Evolutionary conservation across 108 stramenopile species (phyloP).

Genomic region (Chaetoceros tenuissimus): DNA sequence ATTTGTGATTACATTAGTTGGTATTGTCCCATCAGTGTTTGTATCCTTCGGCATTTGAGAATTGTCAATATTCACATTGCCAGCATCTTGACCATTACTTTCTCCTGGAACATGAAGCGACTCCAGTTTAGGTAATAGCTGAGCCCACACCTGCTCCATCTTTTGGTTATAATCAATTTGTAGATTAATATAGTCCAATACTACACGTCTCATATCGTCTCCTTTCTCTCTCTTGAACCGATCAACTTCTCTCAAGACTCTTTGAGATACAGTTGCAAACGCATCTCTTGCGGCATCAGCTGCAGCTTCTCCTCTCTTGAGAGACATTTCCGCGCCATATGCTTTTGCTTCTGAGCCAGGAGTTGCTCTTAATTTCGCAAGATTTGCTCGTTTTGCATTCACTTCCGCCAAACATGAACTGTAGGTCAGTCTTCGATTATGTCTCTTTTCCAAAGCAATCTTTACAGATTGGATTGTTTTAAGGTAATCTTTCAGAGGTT

Average conservation of each 20-base stretch:
- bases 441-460: slow-evolving; percentile 78
- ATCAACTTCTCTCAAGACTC: slow-evolving; percentile 92
- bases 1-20: not conserved
- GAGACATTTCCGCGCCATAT: slow-evolving; percentile 71
- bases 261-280: slow-evolving; percentile 77
- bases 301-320: slow-evolving; percentile 65
- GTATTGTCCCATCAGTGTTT: not conserved
- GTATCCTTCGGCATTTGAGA: not conserved
- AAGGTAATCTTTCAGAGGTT: slow-evolving; percentile 91
- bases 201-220: slow-evolving; percentile 88
- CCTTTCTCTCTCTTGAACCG: slow-evolving; percentile 95
- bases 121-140: slow-evolving; percentile 83
- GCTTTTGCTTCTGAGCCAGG: slow-evolving; percentile 83
- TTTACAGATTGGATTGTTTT: slow-evolving; percentile 92
- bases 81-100: not conserved
- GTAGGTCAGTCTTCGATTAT: slow-evolving; percentile 84
- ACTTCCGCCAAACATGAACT: slow-evolving; percentile 68
- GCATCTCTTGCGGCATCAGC: slow-evolving; percentile 70
- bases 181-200: slow-evolving; percentile 86
- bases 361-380: slow-evolving; percentile 56
- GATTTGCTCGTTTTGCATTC: slow-evolving; percentile 44
- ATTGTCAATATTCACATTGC: not conserved
- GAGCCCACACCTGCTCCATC: slow-evolving; percentile 91
- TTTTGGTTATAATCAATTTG: slow-evolving; percentile 90
- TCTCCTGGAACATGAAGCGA: slow-evolving; percentile 26